phyloP scores from a whole-genome alignment of 345 rosid genomes.

The Sonneratia alba region DNA sequence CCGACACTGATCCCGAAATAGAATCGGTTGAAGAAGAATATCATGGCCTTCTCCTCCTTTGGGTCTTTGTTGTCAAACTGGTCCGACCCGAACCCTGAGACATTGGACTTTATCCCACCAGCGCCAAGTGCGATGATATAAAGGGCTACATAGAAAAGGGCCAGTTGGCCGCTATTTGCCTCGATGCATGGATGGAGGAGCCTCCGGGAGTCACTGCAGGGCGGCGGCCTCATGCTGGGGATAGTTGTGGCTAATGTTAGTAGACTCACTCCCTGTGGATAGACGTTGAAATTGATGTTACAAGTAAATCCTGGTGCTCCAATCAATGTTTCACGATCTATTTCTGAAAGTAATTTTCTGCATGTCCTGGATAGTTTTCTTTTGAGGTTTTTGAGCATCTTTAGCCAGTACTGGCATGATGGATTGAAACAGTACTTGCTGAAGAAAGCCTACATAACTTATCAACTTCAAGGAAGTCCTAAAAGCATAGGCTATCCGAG shows the following conservation, averaged over 20 bases:
- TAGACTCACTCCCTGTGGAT: conserved; percentile 48
- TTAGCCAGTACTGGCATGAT: too few relatives aligned
- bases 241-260: conserved; percentile 63
- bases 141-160: conserved; percentile 66
- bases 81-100: conserved; percentile 85
- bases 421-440: too few relatives aligned
- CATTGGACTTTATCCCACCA: conserved; percentile 89
- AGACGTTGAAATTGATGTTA: background rate
- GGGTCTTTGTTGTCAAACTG: conserved; percentile 72
- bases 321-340: background rate
- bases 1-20: conserved; percentile 65
- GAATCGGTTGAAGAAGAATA: conserved; percentile 70
- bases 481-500: background rate
- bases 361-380: too few relatives aligned
- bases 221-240: conserved; percentile 66
- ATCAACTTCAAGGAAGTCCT: background rate
- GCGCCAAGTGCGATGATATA: conserved; percentile 76
- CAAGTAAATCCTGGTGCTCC: background rate
- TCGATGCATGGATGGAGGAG: conserved; percentile 55
- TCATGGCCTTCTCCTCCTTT: conserved; percentile 67
- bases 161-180: conserved; percentile 56
- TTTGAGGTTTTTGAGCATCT: too few relatives aligned
- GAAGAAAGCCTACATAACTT: background rate
- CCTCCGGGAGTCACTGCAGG: conserved; percentile 44
- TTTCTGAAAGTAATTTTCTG: too few relatives aligned